phyloP scores from a whole-genome alignment of 371 early-diverging fungal species.

The Mucor lusitanicus region DNA sequence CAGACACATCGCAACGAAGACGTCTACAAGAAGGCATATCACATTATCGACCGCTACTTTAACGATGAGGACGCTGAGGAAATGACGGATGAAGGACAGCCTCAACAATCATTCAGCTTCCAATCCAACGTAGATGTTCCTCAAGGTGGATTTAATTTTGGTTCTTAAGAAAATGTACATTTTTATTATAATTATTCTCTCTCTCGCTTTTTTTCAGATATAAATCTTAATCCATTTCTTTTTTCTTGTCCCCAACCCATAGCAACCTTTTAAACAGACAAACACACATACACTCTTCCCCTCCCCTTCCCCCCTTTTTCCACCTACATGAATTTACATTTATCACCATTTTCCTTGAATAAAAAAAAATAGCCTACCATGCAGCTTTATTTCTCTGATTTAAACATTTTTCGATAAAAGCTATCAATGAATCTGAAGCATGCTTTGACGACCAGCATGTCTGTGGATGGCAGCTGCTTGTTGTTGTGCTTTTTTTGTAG shows the following conservation, averaged over 20 bases:
- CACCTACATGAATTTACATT: neutral
- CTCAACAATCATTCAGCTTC: conserved; percentile 21
- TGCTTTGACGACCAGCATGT: neutral
- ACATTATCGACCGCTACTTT: conserved; percentile 95
- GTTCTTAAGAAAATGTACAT: conserved; percentile 9
- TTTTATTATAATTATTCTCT: neutral
- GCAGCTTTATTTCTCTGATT: neutral
- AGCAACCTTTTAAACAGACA: neutral
- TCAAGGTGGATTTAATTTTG: conserved; percentile 34
- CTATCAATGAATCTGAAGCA: neutral
- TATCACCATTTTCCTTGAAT: neutral
- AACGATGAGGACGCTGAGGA: conserved; percentile 83
- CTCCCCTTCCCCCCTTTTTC: too few relatives aligned
- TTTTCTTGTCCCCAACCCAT: neutral
- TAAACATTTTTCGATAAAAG: neutral
- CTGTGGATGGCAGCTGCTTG: neutral
- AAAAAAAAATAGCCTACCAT: neutral
- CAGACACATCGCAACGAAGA: conserved; percentile 91
- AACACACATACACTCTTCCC: neutral
- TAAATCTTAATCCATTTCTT: neutral
- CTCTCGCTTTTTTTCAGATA: neutral
- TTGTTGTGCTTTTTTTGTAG: neutral
- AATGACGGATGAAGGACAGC: conserved; percentile 20
- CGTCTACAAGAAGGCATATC: conserved; percentile 94
- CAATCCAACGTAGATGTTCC: conserved; percentile 24